phyloP scores from a whole-genome alignment of 2,329 filamentous ascomycete genomes.

The Pseudohalonectria lignicola region DNA sequence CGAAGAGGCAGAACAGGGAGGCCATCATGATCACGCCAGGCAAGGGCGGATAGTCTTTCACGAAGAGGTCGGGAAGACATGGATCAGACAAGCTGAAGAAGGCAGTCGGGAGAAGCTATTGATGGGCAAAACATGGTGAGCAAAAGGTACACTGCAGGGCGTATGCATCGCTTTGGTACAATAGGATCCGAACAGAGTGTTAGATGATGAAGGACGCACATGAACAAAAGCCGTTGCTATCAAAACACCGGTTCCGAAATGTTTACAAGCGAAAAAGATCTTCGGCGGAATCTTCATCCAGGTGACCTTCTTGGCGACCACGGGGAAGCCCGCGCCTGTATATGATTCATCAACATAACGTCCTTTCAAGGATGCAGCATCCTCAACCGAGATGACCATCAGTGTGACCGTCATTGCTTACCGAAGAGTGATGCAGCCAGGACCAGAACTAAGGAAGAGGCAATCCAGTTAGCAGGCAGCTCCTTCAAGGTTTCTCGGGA shows the following conservation, averaged over 20 bases:
- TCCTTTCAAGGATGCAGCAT: no score
- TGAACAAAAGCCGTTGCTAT: conserved; percentile 67
- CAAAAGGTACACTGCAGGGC: no score
- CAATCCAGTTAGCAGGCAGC: conserved; percentile 5
- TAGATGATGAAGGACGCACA: conserved; percentile 22
- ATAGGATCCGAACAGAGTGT: not conserved
- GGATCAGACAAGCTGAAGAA: conserved; percentile 40
- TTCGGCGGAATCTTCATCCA: conserved; percentile 46
- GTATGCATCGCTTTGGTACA: no score
- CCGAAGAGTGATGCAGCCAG: conserved; percentile 26
- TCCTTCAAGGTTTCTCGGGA: no score
- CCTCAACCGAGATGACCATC: no score
- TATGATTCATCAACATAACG: not conserved
- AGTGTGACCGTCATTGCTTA: conserved; percentile 8
- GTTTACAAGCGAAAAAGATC: conserved; percentile 51
- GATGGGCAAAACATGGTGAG: no score
- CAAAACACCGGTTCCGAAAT: conserved; percentile 61
- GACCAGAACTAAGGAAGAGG: conserved; percentile 23
- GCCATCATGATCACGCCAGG: conserved; percentile 57
- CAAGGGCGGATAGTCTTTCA: conserved; percentile 46
- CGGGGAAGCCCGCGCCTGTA: conserved; percentile 37
- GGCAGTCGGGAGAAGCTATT: conserved; percentile 45
- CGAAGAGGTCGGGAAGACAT: conserved; percentile 49
- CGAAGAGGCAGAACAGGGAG: conserved; percentile 49
- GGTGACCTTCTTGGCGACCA: conserved; percentile 41